phyloP scores from a whole-genome alignment of 306 rosid genomes.

The Cercis canadensis region DNA sequence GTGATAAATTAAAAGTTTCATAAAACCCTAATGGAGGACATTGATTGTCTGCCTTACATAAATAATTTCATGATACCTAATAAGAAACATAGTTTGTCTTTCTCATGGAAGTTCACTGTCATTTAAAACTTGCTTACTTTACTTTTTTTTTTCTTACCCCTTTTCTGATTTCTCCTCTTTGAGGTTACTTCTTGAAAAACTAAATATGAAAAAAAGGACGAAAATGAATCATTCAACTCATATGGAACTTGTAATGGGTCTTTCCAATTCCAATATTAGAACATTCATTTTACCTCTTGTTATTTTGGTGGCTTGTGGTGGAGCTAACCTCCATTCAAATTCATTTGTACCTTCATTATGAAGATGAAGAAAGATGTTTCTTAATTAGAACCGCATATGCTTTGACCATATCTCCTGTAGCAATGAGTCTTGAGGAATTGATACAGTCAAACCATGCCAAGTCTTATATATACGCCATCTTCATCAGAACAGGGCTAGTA shows the following conservation, averaged over 20 bases:
- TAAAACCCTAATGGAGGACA: neutral
- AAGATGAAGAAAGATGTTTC: conserved; percentile 40
- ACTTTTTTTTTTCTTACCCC: too few relatives aligned
- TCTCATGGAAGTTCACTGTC: neutral
- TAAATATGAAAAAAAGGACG: neutral
- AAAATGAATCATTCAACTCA: too few relatives aligned
- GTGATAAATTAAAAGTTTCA: neutral
- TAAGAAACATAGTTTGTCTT: neutral
- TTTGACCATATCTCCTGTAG: conserved; percentile 93
- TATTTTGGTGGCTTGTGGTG: neutral
- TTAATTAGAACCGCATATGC: conserved; percentile 85
- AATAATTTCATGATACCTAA: neutral
- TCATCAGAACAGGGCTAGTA: conserved; percentile 87
- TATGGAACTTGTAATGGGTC: too few relatives aligned
- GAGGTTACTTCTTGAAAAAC: neutral
- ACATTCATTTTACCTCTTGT: neutral
- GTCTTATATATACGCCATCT: conserved; percentile 63
- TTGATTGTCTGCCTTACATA: too few relatives aligned
- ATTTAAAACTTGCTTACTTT: neutral
- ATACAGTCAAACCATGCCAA: conserved; percentile 77
- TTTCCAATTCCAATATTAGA: too few relatives aligned
- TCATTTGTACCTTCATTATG: conserved; percentile 1
- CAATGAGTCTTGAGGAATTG: conserved; percentile 96
- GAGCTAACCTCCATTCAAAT: conserved; percentile 18
- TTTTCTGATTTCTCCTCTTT: too few relatives aligned